A percentile compares a stretch with the other conserved stretches of the same genome.
Evolutionary conservation across 768 basidiomycete species (phyloP).

Genomic region (Porphyrellus cyaneotinctus): DNA sequence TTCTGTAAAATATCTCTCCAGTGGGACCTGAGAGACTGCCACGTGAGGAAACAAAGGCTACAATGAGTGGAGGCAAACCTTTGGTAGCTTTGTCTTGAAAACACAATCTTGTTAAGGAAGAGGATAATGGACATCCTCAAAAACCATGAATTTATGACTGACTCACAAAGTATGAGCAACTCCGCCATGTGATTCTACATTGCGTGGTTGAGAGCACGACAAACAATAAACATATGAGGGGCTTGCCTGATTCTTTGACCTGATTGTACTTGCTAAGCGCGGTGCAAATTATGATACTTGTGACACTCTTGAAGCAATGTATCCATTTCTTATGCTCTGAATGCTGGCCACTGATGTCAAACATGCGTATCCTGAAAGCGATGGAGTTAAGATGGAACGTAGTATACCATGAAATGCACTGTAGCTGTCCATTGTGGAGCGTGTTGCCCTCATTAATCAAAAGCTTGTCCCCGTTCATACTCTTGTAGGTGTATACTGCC

Average conservation of each 20-base stretch:
- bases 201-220: background rate
- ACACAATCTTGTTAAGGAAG: conserved; percentile 69
- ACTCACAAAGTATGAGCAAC: conserved; percentile 70
- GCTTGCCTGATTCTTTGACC: conserved; percentile 43
- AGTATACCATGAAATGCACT: too few species aligned
- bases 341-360: conserved; percentile 76
- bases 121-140: conserved; percentile 63
- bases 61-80: conserved; percentile 31
- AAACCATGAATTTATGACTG: conserved; percentile 82
- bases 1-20: conserved; percentile 81
- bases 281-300: conserved; percentile 75
- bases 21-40: conserved; percentile 34
- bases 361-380: conserved; percentile 59
- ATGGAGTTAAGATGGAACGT: too few species aligned
- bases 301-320: conserved; percentile 71
- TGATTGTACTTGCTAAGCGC: conserved; percentile 75
- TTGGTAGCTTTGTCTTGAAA: conserved; percentile 69
- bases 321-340: conserved; percentile 83
- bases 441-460: conserved; percentile 81
- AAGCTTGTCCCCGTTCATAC: conserved; percentile 73
- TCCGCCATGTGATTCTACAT: conserved; percentile 70
- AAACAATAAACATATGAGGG: background rate
- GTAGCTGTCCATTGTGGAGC: too few species aligned
- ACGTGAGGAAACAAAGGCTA: too few species aligned
- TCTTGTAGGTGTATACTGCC: conserved; percentile 76